Evolutionary conservation across 129 eudicot species (phyloP), one percentile per base, ranked within the genome.

Genomic region (Flaveria linearis): DNA sequence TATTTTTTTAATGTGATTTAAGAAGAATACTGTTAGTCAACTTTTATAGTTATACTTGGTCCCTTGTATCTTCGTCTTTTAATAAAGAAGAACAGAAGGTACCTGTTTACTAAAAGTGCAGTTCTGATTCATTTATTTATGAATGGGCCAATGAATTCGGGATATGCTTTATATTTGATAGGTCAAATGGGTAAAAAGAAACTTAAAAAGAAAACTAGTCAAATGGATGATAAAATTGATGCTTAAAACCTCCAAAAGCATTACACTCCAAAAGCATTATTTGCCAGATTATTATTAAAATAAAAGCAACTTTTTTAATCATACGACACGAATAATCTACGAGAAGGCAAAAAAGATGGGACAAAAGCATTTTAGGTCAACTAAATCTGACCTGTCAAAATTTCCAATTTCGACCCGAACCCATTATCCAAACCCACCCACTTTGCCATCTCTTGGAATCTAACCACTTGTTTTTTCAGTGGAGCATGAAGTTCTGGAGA

Each of bases 401-500:
- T 4, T 30, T 4, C 36, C 36, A 30, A 30, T 30, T 30, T 30
- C 5, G 36, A 61, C 17, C 7, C 22, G 67, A 52, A 15, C 58
- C 7, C 1, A 2, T 52, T 52, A n/a, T 23, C 41, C 16, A 25
- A 12, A 61, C 2, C 41, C 18, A 2, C 17, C 42, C 68, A 61
- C 12, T 13, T 61, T 26, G 16, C 42, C 39, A 58, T 7, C 65
- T 58, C 42, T 25, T 4, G 3, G 42, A 61, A 61, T 26, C 75
- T 72, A 72, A 79, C 78, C 33, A 72, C 60, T 50, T 80, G 65
- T 65, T 66, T 73, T 74, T 12, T 53, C 70, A 80, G 98, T 94
- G 91, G 98, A 94, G 77, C 97, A 94, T 82, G 98, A 94, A 80
- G 98, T 94, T 52, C 45, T 94, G 82, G 98, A 91, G 84, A 94